These are phyloP conservation scores for Dictyostelium discoideum DNA, from an alignment of 78 protist species.

Conservation along the genomic window DNA sequence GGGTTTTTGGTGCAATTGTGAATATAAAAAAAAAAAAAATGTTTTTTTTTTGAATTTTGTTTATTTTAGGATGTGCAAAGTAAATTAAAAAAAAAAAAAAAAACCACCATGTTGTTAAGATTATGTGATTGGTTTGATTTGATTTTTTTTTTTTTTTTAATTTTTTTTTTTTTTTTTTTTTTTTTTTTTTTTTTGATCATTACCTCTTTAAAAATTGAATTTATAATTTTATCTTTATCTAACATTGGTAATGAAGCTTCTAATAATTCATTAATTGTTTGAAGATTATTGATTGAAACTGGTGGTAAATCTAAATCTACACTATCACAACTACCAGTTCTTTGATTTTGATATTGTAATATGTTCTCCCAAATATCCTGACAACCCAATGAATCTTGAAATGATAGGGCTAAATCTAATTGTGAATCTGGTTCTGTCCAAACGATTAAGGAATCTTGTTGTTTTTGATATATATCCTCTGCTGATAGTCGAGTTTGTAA, in stretches of 20 bases:
- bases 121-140: neutral
- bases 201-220: constrained; percentile 35
- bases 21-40: neutral
- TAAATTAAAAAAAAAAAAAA: neutral
- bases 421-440: constrained; percentile 89
- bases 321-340: neutral
- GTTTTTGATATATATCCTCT: constrained; percentile 71
- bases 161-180: neutral
- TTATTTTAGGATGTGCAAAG: too few relatives aligned
- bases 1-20: neutral
- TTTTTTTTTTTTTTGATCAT: neutral
- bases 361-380: constrained; percentile 86
- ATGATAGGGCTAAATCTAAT: constrained; percentile 87
- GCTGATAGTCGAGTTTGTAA: constrained; percentile 36
- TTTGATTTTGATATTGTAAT: constrained; percentile 9
- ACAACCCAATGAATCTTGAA: constrained; percentile 86
- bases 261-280: constrained; percentile 9
- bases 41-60: too few relatives aligned
- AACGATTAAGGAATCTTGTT: constrained; percentile 86
- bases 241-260: constrained; percentile 8
- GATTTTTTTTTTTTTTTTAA: neutral
- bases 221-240: constrained; percentile 35
- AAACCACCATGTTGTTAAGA: neutral
- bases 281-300: neutral
- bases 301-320: constrained; percentile 9